phyloP scores from a whole-genome alignment of 305 asterid genomes.

The Lippia alba region DNA sequence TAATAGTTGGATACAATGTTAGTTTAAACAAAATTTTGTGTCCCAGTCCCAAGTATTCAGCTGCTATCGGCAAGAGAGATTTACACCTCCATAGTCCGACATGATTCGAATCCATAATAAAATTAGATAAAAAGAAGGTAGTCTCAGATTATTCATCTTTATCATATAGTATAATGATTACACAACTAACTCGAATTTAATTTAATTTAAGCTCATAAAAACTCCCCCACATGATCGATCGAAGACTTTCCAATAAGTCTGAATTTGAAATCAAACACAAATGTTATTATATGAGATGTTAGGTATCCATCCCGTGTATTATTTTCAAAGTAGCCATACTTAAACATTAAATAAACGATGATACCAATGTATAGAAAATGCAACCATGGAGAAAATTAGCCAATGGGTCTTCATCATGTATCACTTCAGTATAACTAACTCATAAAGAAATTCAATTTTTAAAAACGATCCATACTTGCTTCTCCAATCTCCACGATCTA shows the following conservation, averaged over 20 bases:
- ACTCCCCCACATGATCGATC: conserved; percentile 21
- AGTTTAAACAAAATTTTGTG: too few relatives aligned
- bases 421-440: conserved; percentile 29
- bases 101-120: too few relatives aligned
- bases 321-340: conserved; percentile 55
- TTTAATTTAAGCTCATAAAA: conserved; percentile 17
- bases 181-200: conserved; percentile 20
- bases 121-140: conserved; percentile 7
- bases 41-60: too few relatives aligned
- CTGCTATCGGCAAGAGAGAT: too few relatives aligned
- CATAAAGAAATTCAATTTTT: conserved; percentile 32
- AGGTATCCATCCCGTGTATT: conserved; percentile 45
- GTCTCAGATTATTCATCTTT: conserved; percentile 19
- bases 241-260: conserved; percentile 22
- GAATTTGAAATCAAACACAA: conserved; percentile 31
- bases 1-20: too few relatives aligned
- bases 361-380: background rate
- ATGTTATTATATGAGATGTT: conserved; percentile 35
- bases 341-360: conserved; percentile 27
- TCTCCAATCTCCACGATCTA: conserved; percentile 17
- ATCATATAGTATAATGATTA: conserved; percentile 8
- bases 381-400: conserved; percentile 20
- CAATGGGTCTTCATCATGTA: conserved; percentile 32
- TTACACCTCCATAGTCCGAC: too few relatives aligned
- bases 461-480: conserved; percentile 22